phyloP scores from a whole-genome alignment of 495 filamentous ascomycete genomes.

The Penicillium coprophilum region DNA sequence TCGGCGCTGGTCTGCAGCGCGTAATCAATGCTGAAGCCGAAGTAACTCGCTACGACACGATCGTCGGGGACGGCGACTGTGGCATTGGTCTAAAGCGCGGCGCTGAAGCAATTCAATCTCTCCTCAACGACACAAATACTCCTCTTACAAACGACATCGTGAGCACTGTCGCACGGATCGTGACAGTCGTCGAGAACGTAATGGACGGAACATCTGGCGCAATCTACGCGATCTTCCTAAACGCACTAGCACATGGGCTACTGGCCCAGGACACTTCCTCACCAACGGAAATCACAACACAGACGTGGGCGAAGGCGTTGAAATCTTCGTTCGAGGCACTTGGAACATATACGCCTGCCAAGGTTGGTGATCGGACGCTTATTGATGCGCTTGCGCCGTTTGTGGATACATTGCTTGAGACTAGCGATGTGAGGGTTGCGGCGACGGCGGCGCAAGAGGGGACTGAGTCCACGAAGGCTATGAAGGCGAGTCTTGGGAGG shows the following conservation, averaged over 20 bases:
- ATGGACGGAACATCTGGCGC: constrained; percentile 98
- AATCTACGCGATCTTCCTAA: constrained; percentile 94
- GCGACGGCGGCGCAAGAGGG: constrained; percentile 72
- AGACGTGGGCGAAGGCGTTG: constrained; percentile 75
- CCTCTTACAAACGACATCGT: constrained; percentile 67
- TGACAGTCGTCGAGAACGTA: constrained; percentile 76
- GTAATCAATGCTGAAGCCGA: constrained; percentile 78
- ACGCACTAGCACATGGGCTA: constrained; percentile 77
- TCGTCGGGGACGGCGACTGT: constrained; percentile 96
- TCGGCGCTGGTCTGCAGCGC: constrained; percentile 66
- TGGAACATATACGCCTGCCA: constrained; percentile 83
- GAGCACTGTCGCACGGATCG: constrained; percentile 69
- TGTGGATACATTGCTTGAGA: constrained; percentile 63
- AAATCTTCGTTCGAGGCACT: constrained; percentile 67
- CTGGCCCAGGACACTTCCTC: constrained; percentile 55
- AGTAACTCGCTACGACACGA: constrained; percentile 84
- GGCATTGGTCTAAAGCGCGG: constrained; percentile 87
- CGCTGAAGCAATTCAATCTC: constrained; percentile 76
- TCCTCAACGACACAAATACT: constrained; percentile 53
- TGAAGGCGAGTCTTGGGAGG: constrained; percentile 85
- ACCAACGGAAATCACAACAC: constrained; percentile 46
- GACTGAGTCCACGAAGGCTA: constrained; percentile 81
- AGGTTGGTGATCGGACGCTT: constrained; percentile 84
- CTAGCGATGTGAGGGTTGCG: constrained; percentile 64
- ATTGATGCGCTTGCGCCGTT: constrained; percentile 91